phyloP scores from a whole-genome alignment of 2,329 filamentous ascomycete species.

The Beauveria sp. region DNA sequence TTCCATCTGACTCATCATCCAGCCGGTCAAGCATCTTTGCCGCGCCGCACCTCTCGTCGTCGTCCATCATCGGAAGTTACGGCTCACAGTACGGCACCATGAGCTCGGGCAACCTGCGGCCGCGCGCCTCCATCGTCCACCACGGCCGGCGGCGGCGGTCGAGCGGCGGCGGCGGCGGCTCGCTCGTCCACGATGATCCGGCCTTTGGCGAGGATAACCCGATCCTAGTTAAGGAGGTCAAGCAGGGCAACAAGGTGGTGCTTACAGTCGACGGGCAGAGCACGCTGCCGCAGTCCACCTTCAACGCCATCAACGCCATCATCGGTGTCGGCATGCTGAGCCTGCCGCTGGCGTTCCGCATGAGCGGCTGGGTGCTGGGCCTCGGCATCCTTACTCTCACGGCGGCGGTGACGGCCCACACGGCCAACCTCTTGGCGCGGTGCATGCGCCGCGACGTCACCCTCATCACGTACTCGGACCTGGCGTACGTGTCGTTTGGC shows the following conservation, averaged over 20 bases:
- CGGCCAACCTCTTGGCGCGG: conserved; percentile 74
- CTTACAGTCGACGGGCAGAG: conserved; percentile 84
- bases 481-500: conserved; percentile 87
- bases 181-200: conserved; percentile 21
- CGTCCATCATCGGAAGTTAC: conserved; percentile 67
- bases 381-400: conserved; percentile 66
- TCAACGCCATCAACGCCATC: conserved; percentile 91
- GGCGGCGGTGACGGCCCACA: conserved; percentile 74
- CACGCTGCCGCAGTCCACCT: conserved; percentile 90
- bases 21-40: conserved; percentile 43
- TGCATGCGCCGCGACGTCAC: conserved; percentile 81
- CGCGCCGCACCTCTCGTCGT: conserved; percentile 55
- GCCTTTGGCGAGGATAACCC: conserved; percentile 59
- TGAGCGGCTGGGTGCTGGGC: conserved; percentile 83
- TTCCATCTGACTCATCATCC: conserved; percentile 14
- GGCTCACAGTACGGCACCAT: conserved; percentile 50
- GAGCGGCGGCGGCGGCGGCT: conserved; percentile 31
- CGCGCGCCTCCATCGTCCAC: conserved; percentile 38
- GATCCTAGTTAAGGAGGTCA: conserved; percentile 79
- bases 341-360: conserved; percentile 78
- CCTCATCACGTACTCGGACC: conserved; percentile 88
- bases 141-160: conserved; percentile 18
- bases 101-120: conserved; percentile 25
- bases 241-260: conserved; percentile 79
- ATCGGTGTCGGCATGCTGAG: conserved; percentile 87